Conservation (phyloP, 495 filamentous ascomycete species). For the Trichoderma gamsii region DNA sequence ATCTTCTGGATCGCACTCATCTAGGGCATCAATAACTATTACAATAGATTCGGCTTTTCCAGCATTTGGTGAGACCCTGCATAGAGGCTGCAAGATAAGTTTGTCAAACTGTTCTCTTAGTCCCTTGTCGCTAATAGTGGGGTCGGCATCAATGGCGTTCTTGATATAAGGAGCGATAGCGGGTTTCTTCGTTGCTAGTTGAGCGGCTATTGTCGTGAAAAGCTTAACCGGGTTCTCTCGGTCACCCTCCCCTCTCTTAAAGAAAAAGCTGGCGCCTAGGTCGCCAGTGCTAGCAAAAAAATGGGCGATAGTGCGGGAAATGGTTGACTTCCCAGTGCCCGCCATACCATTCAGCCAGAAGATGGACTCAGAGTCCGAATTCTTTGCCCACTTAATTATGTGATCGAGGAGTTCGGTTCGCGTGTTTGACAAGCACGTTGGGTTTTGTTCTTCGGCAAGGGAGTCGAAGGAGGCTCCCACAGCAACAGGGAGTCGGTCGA, state of each 20-base stretch:
- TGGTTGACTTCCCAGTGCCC: slow-evolving; percentile 43
- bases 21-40: slow-evolving; percentile 49
- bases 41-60: slow-evolving; percentile 18
- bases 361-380: slow-evolving; percentile 23
- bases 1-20: slow-evolving; percentile 42
- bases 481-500: slow-evolving; percentile 13
- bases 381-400: slow-evolving; percentile 17
- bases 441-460: slow-evolving; percentile 24
- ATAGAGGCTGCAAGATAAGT: slow-evolving; percentile 41
- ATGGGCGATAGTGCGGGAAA: slow-evolving; percentile 35
- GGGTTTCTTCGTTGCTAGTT: slow-evolving; percentile 33
- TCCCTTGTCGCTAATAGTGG: slow-evolving; percentile 32
- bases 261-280: slow-evolving; percentile 45
- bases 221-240: slow-evolving; percentile 34
- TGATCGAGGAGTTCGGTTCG: slow-evolving; percentile 23
- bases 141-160: slow-evolving; percentile 34
- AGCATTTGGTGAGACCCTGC: slow-evolving; percentile 10
- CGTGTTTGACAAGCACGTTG: slow-evolving; percentile 23
- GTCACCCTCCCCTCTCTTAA: slow-evolving; percentile 43
- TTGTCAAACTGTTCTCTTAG: slow-evolving; percentile 43
- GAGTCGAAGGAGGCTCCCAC: slow-evolving; percentile 24
- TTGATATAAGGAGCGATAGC: slow-evolving; percentile 28
- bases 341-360: slow-evolving; percentile 45
- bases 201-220: slow-evolving; percentile 40
- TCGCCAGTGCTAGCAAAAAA: slow-evolving; percentile 17